Evolutionary conservation across 1,139 yeast genomes (phyloP).

Genomic region (Schizosaccharomyces versatilis): DNA sequence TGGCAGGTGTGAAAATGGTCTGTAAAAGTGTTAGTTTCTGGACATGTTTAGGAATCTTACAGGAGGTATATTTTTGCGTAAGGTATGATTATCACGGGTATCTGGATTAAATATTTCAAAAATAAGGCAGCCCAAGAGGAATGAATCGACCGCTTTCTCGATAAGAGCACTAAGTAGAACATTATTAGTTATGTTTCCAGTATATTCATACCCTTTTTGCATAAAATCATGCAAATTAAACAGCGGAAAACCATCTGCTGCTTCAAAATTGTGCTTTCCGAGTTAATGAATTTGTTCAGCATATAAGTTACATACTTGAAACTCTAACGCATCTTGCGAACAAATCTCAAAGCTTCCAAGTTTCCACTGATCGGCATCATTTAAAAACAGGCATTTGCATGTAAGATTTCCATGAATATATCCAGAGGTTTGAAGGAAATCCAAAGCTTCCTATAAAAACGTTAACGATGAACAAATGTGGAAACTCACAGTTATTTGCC

Average conservation of each 20-base stretch:
- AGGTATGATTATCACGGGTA: too few relatives aligned
- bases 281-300: background rate
- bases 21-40: too few relatives aligned
- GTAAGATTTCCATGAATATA: background rate
- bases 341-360: background rate
- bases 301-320: background rate
- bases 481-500: background rate
- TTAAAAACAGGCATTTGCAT: background rate
- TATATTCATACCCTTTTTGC: background rate
- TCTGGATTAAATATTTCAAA: too few relatives aligned
- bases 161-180: background rate
- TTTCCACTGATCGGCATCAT: background rate
- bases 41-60: too few relatives aligned
- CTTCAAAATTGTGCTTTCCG: background rate
- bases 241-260: background rate
- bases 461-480: background rate
- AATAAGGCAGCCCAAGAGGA: too few relatives aligned
- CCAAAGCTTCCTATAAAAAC: background rate
- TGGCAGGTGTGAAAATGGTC: too few relatives aligned
- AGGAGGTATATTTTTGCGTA: too few relatives aligned
- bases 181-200: background rate
- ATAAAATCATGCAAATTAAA: background rate
- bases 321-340: background rate
- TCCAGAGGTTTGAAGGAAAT: background rate
- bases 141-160: too few relatives aligned